Percentiles rank a stretch among this genome's conserved stretches.
These are phyloP conservation scores for Haplosporangium sp. DNA, from an alignment of 371 early-diverging fungal genomes.

Conservation along the genomic window DNA sequence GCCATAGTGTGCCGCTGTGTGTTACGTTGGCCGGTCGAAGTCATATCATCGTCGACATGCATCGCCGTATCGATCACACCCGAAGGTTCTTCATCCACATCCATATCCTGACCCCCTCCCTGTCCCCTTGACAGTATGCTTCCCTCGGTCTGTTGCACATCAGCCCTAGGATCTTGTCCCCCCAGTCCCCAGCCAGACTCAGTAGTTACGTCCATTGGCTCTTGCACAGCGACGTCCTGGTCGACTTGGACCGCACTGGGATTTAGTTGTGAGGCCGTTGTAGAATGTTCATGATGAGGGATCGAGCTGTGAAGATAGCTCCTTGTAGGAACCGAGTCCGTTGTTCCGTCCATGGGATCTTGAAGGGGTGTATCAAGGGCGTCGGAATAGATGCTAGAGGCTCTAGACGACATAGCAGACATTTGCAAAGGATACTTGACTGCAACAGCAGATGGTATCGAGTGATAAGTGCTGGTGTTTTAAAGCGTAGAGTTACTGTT, in stretches of 20 bases:
- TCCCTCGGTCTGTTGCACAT: not conserved
- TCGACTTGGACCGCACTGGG: too few species aligned
- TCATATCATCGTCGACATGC: constrained; percentile 6
- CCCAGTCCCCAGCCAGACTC: not conserved
- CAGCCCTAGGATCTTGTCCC: not conserved
- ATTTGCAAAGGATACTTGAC: too few species aligned
- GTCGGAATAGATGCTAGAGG: constrained; percentile 40
- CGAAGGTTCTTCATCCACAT: constrained; percentile 14
- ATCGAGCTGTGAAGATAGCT: not conserved
- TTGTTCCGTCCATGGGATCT: constrained; percentile 12
- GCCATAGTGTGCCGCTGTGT: not conserved
- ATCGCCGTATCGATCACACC: constrained; percentile 1
- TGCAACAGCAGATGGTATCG: too few species aligned
- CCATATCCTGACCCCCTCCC: constrained; percentile 7
- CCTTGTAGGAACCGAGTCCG: not conserved
- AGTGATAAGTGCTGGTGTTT: too few species aligned
- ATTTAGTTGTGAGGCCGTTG: not conserved
- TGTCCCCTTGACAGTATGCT: not conserved
- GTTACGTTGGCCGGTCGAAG: too few species aligned
- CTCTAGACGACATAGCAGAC: constrained; percentile 15
- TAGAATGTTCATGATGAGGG: not conserved
- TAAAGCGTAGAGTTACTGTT: too few species aligned
- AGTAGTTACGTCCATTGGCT: too few species aligned
- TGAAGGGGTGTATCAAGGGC: constrained; percentile 31
- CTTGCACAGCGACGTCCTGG: too few species aligned